These are phyloP conservation scores for Pseudogymnoascus sp. DNA, from an alignment of 2,329 filamentous ascomycete genomes.

Conservation along the genomic window DNA sequence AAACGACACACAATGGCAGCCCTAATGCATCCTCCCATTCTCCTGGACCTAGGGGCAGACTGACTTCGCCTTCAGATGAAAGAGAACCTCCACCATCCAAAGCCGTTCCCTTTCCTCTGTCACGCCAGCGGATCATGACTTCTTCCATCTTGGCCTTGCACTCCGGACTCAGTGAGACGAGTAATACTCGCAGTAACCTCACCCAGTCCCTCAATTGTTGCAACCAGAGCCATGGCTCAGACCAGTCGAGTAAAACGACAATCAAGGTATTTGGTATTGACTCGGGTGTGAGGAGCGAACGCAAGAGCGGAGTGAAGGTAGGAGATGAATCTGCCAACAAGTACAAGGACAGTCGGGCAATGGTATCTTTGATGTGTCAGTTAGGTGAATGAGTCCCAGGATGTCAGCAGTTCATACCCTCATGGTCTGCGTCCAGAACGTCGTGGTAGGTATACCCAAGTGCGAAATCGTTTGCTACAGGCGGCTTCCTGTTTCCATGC, in stretches of 20 bases:
- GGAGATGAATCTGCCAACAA: conserved; percentile 78
- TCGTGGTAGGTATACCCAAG: conserved; percentile 94
- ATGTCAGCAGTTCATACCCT: conserved; percentile 48
- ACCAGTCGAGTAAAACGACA: conserved; percentile 92
- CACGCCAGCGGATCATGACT: conserved; percentile 70
- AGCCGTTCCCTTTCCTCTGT: conserved; percentile 61
- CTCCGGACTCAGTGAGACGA: conserved; percentile 64
- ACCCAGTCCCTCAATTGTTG: conserved; percentile 86
- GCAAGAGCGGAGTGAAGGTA: conserved; percentile 73
- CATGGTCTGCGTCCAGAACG: conserved; percentile 86
- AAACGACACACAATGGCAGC: conserved; percentile 85
- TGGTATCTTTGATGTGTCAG: conserved; percentile 55
- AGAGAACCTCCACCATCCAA: conserved; percentile 50
- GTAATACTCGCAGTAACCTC: conserved; percentile 68
- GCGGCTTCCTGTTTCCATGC: conserved; percentile 55
- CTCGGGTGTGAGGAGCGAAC: conserved; percentile 74
- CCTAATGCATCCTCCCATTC: conserved; percentile 91
- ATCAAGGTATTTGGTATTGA: conserved; percentile 81
- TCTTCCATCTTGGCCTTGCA: conserved; percentile 82
- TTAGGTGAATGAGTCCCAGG: conserved; percentile 15
- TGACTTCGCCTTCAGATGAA: conserved; percentile 58
- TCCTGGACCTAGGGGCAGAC: conserved; percentile 72
- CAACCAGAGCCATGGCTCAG: conserved; percentile 87
- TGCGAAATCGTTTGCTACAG: conserved; percentile 85
- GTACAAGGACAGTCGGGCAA: conserved; percentile 84